Conservation (phyloP, 75 land plant genomes). For the Pseudotsuga menziesii region DNA sequence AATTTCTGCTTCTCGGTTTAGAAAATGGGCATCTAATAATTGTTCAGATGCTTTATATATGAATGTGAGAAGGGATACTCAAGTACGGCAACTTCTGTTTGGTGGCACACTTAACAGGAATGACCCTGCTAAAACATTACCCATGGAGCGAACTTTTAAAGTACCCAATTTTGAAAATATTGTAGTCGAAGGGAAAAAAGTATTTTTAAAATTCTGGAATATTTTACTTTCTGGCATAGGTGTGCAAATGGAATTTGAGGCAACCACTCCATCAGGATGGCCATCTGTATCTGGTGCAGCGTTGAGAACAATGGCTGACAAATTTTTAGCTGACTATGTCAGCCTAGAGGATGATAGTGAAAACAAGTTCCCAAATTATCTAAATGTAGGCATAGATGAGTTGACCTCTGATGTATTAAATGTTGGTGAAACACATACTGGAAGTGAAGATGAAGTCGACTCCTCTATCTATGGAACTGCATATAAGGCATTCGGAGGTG, state of each 20-base stretch:
- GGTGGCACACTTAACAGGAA: conserved; percentile 64
- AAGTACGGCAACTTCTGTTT: conserved; percentile 84
- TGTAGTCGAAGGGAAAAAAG: too few relatives aligned
- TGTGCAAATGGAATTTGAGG: too few relatives aligned
- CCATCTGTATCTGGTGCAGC: too few relatives aligned
- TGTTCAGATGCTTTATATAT: conserved; percentile 78
- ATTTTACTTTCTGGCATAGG: too few relatives aligned
- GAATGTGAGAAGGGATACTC: conserved; percentile 96
- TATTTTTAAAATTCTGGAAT: too few relatives aligned
- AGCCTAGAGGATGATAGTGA: conserved; percentile 26
- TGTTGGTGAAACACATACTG: too few relatives aligned
- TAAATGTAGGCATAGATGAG: conserved; percentile 16
- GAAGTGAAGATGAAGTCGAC: too few relatives aligned
- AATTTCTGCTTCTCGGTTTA: conserved; percentile 59
- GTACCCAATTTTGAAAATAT: too few relatives aligned
- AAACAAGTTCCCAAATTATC: conserved; percentile 4
- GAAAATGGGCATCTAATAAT: conserved; percentile 77
- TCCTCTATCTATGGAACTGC: conserved; percentile 76
- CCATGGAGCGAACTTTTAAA: too few relatives aligned
- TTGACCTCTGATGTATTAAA: too few relatives aligned
- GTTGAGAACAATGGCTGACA: conserved; percentile 70
- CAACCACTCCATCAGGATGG: too few relatives aligned
- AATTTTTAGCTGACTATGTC: conserved; percentile 56
- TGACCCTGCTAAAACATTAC: too few relatives aligned
- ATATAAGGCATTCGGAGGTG: conserved; percentile 72